These are phyloP conservation scores for Pulveroboletus sp. DNA, from an alignment of 768 basidiomycete species.

Conservation along the genomic window DNA sequence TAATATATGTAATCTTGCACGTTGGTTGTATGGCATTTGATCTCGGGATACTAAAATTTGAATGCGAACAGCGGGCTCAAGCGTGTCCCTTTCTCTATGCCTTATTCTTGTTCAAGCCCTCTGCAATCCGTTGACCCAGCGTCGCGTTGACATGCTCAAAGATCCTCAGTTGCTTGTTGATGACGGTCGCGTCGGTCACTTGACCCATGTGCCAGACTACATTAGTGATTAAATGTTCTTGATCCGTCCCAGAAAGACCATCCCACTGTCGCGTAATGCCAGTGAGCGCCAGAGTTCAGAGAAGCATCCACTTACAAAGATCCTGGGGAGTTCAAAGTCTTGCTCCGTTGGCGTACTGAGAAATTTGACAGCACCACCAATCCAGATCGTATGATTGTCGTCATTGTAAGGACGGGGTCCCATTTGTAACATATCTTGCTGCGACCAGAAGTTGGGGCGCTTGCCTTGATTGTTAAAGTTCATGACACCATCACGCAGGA, in stretches of 20 bases:
- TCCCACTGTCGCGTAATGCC: constrained; percentile 24
- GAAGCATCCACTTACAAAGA: constrained; percentile 21
- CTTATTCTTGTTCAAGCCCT: too few relatives aligned
- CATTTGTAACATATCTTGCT: constrained; percentile 33
- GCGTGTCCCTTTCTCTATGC: too few relatives aligned
- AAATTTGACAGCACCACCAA: constrained; percentile 38
- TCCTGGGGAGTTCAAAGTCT: constrained; percentile 39
- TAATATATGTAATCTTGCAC: background rate
- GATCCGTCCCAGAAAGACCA: constrained; percentile 32
- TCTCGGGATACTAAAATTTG: too few relatives aligned
- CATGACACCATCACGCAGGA: constrained; percentile 40
- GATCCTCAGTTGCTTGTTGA: too few relatives aligned
- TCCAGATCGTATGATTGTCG: constrained; percentile 41
- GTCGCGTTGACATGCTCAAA: too few relatives aligned
- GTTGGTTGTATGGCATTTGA: too few relatives aligned
- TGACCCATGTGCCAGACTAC: constrained; percentile 37
- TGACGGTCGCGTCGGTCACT: constrained; percentile 27
- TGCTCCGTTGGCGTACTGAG: constrained; percentile 35
- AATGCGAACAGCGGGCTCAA: too few relatives aligned
- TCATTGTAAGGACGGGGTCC: constrained; percentile 34
- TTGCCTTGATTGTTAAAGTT: constrained; percentile 36
- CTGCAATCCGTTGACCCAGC: too few relatives aligned
- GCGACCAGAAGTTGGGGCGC: constrained; percentile 39
- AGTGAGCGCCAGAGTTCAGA: background rate
- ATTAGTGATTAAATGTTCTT: constrained; percentile 37